phyloP scores from a whole-genome alignment of 495 filamentous ascomycete species.

The Penicillium maclennaniae region DNA sequence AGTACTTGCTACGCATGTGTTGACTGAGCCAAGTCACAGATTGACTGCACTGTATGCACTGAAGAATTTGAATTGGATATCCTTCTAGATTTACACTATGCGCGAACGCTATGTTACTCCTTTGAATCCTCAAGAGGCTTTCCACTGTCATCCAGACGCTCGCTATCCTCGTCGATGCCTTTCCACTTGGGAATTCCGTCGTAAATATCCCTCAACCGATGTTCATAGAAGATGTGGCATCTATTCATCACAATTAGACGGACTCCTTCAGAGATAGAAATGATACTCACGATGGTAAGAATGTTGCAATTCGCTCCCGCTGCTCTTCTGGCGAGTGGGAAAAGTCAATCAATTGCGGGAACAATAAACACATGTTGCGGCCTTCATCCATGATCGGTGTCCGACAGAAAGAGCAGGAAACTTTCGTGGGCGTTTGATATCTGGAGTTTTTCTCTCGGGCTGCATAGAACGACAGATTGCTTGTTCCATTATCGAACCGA shows the following conservation, averaged over 20 bases:
- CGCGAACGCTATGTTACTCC: too few species aligned
- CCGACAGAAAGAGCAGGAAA: slow-evolving; percentile 74
- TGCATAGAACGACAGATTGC: slow-evolving; percentile 77
- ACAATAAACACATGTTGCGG: slow-evolving; percentile 79
- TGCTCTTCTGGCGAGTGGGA: slow-evolving; percentile 48
- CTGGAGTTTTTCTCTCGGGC: slow-evolving; percentile 54
- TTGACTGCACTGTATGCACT: too few species aligned
- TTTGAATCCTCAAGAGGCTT: slow-evolving; percentile 13
- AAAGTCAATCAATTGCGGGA: slow-evolving; percentile 72
- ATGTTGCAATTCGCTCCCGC: slow-evolving; percentile 47
- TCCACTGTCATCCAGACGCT: slow-evolving; percentile 60
- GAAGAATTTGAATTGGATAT: too few species aligned
- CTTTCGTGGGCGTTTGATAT: slow-evolving; percentile 82
- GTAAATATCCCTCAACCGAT: slow-evolving; percentile 70
- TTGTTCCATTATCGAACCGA: slow-evolving; percentile 66
- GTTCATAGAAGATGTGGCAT: slow-evolving; percentile 84
- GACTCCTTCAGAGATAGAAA: background rate
- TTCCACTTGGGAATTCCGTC: slow-evolving; percentile 81
- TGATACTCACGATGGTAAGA: slow-evolving; percentile 59
- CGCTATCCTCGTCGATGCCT: slow-evolving; percentile 61
- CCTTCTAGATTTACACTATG: too few species aligned
- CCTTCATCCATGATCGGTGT: slow-evolving; percentile 93
- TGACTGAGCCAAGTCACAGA: too few species aligned
- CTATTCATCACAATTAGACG: background rate
- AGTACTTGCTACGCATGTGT: too few species aligned